These are phyloP conservation scores for Penicillium olsonii DNA, from an alignment of 2,329 filamentous ascomycete genomes.

Conservation along the genomic window DNA sequence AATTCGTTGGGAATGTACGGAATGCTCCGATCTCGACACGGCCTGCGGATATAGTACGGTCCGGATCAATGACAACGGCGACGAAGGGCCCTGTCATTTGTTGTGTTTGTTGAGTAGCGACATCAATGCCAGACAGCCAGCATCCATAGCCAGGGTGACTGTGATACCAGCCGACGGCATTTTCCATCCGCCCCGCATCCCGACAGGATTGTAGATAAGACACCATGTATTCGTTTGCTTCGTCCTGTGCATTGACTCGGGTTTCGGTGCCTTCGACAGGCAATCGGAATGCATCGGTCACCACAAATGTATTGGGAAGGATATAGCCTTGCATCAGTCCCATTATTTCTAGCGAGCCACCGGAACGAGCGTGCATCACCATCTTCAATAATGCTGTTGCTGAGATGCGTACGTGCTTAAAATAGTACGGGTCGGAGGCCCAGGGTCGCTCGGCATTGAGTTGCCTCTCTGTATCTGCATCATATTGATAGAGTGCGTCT, in stretches of 20 bases:
- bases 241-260: constrained; percentile 89
- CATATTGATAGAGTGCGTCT: constrained; percentile 89
- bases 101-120: constrained; percentile 81
- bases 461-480: constrained; percentile 66
- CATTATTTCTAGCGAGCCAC: constrained; percentile 92
- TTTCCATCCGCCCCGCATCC: constrained; percentile 77
- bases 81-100: constrained; percentile 93
- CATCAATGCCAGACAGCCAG: constrained; percentile 96
- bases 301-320: constrained; percentile 76
- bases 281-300: constrained; percentile 90
- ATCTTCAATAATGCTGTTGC: constrained; percentile 95
- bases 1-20: constrained; percentile 78
- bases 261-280: constrained; percentile 99
- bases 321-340: constrained; percentile 97
- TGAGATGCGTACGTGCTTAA: constrained; percentile 90
- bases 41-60: constrained; percentile 89
- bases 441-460: constrained; percentile 70
- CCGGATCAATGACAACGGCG: constrained; percentile 93
- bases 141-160: constrained; percentile 97
- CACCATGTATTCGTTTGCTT: constrained; percentile 97
- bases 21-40: constrained; percentile 98
- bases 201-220: constrained; percentile 76
- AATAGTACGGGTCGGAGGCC: constrained; percentile 77
- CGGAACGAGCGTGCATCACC: constrained; percentile 98
- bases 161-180: constrained; percentile 97